phyloP scores from a whole-genome alignment of 345 rosid genomes.

The Diplotaxis tenuifolia region DNA sequence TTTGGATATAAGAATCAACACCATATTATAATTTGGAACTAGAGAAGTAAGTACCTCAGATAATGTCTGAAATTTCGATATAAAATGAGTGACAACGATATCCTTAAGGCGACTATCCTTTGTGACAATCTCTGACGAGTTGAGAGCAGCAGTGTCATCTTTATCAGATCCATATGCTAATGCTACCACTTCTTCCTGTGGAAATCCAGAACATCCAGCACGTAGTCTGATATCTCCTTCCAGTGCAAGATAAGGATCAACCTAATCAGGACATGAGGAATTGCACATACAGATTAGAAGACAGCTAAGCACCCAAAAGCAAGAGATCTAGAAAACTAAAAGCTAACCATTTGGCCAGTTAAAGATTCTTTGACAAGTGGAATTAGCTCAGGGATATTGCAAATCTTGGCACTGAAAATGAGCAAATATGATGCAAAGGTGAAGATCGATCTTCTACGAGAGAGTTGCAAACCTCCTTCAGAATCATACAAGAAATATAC shows the following conservation, averaged over 20 bases:
- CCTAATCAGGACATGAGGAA: constrained; percentile 45
- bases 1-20: too few species aligned
- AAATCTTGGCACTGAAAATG: constrained; percentile 77
- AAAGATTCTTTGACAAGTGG: constrained; percentile 64
- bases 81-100: constrained; percentile 54
- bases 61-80: constrained; percentile 47
- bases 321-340: constrained; percentile 14
- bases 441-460: constrained; percentile 79
- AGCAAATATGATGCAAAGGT: constrained; percentile 92
- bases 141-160: constrained; percentile 45
- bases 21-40: background rate
- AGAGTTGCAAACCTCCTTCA: constrained; percentile 69
- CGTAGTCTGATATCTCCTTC: constrained; percentile 62
- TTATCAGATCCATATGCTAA: constrained; percentile 48
- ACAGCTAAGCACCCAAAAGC: background rate
- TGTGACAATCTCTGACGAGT: constrained; percentile 41
- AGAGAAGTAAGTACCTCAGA: constrained; percentile 61
- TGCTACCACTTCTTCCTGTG: constrained; percentile 35
- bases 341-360: constrained; percentile 61
- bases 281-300: constrained; percentile 12
- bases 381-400: constrained; percentile 63
- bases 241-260: constrained; percentile 73
- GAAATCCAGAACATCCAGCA: constrained; percentile 44
- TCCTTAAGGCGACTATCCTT: constrained; percentile 62
- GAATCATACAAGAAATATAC: constrained; percentile 31